Percentiles rank a stretch among this genome's conserved stretches.
Evolutionary conservation across 345 rosid species (phyloP).

Genomic region (Dimocarpus longan): DNA sequence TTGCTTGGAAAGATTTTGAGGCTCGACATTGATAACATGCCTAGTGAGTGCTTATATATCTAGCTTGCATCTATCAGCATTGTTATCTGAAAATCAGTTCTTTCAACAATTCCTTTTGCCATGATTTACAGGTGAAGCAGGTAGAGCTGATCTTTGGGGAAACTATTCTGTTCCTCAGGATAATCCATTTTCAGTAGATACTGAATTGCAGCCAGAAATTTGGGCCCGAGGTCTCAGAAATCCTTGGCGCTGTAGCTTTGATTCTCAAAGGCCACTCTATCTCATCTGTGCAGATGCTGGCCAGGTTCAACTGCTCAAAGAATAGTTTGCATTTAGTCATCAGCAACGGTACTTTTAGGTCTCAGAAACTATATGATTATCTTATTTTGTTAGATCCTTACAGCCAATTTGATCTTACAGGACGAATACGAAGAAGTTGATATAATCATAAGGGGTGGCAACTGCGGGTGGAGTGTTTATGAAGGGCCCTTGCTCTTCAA

Average conservation of each 20-base stretch:
- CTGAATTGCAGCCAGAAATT: conserved; percentile 56
- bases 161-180: conserved; percentile 69
- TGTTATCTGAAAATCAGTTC: not conserved
- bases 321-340: not conserved
- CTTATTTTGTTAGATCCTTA: not conserved
- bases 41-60: conserved; percentile 55
- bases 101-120: conserved; percentile 1
- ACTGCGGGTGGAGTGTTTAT: conserved; percentile 57
- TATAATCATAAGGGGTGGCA: conserved; percentile 55
- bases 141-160: conserved; percentile 65
- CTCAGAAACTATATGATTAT: not conserved
- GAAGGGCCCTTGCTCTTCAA: conserved; percentile 42
- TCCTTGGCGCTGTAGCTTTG: conserved; percentile 87
- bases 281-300: conserved; percentile 80
- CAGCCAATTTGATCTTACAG: conserved; percentile 22
- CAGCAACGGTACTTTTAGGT: not conserved
- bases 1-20: conserved; percentile 92
- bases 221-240: conserved; percentile 68
- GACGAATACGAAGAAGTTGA: conserved; percentile 62
- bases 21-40: conserved; percentile 76
- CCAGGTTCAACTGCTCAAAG: conserved; percentile 46
- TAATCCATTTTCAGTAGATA: conserved; percentile 64
- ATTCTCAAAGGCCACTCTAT: conserved; percentile 65
- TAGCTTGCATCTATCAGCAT: not conserved
- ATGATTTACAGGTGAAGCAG: conserved; percentile 43